These are phyloP conservation scores for Beauveria medogensis DNA, from an alignment of 2,329 filamentous ascomycete species.

Conservation along the genomic window DNA sequence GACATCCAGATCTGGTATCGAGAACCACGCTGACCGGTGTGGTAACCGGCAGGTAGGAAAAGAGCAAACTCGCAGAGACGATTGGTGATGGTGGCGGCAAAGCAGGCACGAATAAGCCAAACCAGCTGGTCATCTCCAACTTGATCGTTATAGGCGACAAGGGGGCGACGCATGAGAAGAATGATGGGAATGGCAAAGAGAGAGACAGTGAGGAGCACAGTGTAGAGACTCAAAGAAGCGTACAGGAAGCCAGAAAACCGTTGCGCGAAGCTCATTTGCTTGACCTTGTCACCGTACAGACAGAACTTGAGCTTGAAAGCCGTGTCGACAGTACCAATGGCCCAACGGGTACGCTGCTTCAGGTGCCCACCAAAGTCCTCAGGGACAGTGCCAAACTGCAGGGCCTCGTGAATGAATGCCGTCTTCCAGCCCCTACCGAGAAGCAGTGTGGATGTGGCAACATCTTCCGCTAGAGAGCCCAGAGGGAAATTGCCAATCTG, in stretches of 20 bases:
- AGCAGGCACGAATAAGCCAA: slow-evolving; percentile 50
- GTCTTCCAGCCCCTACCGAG: slow-evolving; percentile 55
- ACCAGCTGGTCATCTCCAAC: slow-evolving; percentile 39
- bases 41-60: slow-evolving; percentile 52
- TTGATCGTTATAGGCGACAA: slow-evolving; percentile 44
- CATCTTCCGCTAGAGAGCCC: slow-evolving; percentile 52
- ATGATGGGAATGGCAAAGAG: slow-evolving; percentile 53
- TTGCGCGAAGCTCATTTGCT: slow-evolving; percentile 46
- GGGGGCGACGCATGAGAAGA: slow-evolving; percentile 45
- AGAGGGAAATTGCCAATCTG: slow-evolving; percentile 55
- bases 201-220: slow-evolving; percentile 44
- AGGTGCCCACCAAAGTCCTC: slow-evolving; percentile 47
- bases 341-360: slow-evolving; percentile 51
- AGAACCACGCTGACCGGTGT: slow-evolving; percentile 48
- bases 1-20: slow-evolving; percentile 56
- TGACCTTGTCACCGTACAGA: slow-evolving; percentile 44
- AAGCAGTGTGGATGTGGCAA: slow-evolving; percentile 49
- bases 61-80: slow-evolving; percentile 50
- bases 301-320: slow-evolving; percentile 54
- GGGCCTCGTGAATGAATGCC: slow-evolving; percentile 49
- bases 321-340: slow-evolving; percentile 49
- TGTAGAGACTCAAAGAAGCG: slow-evolving; percentile 46
- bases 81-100: slow-evolving; percentile 40
- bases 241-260: slow-evolving; percentile 53
- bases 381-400: slow-evolving; percentile 53